Base-by-base conservation (phyloP, 768 basidiomycete species). In the Dioszegia aurantiaca region DNA sequence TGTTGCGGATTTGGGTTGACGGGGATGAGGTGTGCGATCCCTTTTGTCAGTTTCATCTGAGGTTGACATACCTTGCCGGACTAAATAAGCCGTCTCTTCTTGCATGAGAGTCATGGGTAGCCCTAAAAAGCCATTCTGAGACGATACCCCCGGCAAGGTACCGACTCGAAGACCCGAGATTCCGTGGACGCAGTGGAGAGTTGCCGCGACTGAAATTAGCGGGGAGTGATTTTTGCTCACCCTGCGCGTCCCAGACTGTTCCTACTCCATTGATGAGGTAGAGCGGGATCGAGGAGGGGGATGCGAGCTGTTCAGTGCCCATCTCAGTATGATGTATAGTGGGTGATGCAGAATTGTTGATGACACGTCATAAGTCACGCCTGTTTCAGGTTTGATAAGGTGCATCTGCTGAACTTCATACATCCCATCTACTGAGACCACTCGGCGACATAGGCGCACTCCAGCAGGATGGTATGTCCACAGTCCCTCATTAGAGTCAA, bases 41-140 rank as follows among this genome's bases (percentile, higher is more conserved):
- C 93, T 95, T 21, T 19, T 21, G 27, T 52, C 36, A 52, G 51
- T 28, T 37, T 2, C 12, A 55, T 12, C 12, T 9, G 37, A 3
- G 26, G 14, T 40, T 26, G 16, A 19, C 81, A 51, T 59, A 90
- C 95, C 84, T 60, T 88, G 87, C 64, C 87, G 82, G 14, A 97
- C 83, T 5, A 98, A 84, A 30, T 93, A 80, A 11, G 89, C 89
- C 9, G 86, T 90, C 73, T 98, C 95, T 76, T 99, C 95, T 0
- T 90, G 89, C 77, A 89, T 83, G 1, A 98, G 80, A 8, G 89
- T 79, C 5, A 95, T 80, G 0, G 95, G 95, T n/a, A 91, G 78
- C 6, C 95, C 95, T 31, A 99, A 81, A 73, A 99, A 99, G 2
- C 88, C 84, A 79, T 99, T 99, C 77, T 99, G 95, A 68, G 97